Evolutionary conservation across 352 stramenopile species (phyloP), one percentile per base, ranked within the genome.

Genomic region (Globisporangium cylindrosporum): DNA sequence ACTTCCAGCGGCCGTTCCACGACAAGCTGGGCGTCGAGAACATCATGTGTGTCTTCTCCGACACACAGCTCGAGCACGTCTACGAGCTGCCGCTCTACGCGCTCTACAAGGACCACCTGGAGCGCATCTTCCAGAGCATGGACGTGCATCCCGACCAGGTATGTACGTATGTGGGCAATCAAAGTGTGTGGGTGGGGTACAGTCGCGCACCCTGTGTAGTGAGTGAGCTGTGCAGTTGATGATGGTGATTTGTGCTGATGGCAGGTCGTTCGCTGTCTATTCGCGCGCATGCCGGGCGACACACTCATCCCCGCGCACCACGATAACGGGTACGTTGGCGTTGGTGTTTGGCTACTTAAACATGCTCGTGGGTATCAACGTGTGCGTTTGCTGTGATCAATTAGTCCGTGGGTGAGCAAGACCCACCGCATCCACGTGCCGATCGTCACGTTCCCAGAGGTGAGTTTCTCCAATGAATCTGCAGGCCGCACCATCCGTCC

Each of bases 11-110:
- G 15, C 85, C 95, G 22, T 94, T 91, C 58, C 97, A 99, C 76
- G 97, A 99, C 84, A 82, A 81, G 61, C 98, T 97, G 78, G 97
- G 97, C 56, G 97, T 99, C 59, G 84, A 91, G 68, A 98, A 98
- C 77, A 96, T 98, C 69, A 90, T 98, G 49, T 90, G 98, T 43
- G 76, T 98, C 15, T 99, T 98, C 81, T 98, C 88, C 66, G 97
- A 99, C 81, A 97, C 98, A 73, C 98, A 98, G 77, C 74, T 98
- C 22, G 84, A 95, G 67, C 83, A 83, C 41, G 89, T 98, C 25
- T 98, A 96, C 74, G 83, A 92, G 41, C 76, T 99, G 53, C 97
- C 97, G 15, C 97, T 89, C 73, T 98, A 91, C 69, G 80, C 86
- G 57, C 62, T 71, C 1, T 91, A 81, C 72, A 57, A 51, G 5